Percentiles rank a stretch among this genome's conserved stretches.
Conservation (phyloP, 768 basidiomycete genomes). For the Xerocomellus intermedius region DNA sequence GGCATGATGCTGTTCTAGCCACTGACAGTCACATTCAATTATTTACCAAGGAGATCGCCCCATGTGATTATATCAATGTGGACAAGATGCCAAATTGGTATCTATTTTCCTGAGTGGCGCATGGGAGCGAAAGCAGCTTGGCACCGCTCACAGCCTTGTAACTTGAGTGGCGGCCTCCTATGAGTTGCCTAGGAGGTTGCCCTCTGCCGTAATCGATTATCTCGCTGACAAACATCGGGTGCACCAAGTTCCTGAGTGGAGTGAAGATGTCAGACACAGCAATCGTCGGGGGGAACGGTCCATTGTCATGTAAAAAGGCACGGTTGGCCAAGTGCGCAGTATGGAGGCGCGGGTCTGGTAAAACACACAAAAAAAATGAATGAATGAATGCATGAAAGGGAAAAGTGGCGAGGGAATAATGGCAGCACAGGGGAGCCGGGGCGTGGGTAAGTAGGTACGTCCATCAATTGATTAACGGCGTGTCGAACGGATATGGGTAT, state of each 20-base stretch:
- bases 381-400: no score
- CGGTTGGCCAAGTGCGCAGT: constrained; percentile 6
- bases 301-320: not conserved
- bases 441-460: not conserved
- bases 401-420: not conserved
- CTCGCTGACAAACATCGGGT: not conserved
- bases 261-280: constrained; percentile 10
- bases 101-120: not conserved
- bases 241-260: constrained; percentile 3
- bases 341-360: not conserved
- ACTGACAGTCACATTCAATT: not conserved
- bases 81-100: not conserved
- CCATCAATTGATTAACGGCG: not conserved
- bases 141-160: constrained; percentile 16
- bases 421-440: not conserved
- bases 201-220: constrained; percentile 14
- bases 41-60: not conserved
- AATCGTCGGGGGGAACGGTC: not conserved
- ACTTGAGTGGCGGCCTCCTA: not conserved
- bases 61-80: constrained; percentile 5
- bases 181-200: not conserved
- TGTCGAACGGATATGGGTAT: not conserved
- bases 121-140: not conserved
- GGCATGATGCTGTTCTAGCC: not conserved
- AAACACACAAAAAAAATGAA: no score